Conservation (phyloP, 2,329 filamentous ascomycete genomes). For the Cladosporium sp. region DNA sequence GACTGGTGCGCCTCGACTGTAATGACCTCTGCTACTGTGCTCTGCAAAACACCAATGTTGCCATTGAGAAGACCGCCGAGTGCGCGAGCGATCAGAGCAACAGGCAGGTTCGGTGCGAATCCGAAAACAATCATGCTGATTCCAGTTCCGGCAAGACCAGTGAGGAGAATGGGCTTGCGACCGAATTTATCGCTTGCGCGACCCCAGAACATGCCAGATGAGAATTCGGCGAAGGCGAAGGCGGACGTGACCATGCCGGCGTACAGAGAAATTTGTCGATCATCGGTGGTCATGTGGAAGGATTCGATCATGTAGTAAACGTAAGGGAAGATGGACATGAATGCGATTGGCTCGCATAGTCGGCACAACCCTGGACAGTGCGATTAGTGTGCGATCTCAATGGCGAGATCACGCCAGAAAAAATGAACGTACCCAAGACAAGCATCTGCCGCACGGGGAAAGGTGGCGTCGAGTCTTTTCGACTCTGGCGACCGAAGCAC, state of each 20-base stretch:
- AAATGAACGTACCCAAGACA: constrained; percentile 44
- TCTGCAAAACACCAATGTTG: constrained; percentile 93
- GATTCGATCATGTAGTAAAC: constrained; percentile 97
- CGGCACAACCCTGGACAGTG: constrained; percentile 57
- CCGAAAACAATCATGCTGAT: constrained; percentile 92
- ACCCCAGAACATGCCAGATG: constrained; percentile 89
- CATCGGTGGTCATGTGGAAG: constrained; percentile 77
- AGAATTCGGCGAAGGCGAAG: constrained; percentile 94
- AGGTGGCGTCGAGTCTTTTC: constrained; percentile 24
- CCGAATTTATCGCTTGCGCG: constrained; percentile 87
- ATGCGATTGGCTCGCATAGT: constrained; percentile 97
- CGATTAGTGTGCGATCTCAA: not conserved
- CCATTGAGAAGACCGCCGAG: constrained; percentile 90
- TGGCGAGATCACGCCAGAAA: not conserved
- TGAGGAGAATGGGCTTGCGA: constrained; percentile 85
- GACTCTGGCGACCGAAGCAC: constrained; percentile 16
- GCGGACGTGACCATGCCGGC: constrained; percentile 94
- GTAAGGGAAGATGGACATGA: constrained; percentile 99
- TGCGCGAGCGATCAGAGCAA: constrained; percentile 82
- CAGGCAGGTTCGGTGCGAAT: constrained; percentile 75
- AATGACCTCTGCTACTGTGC: constrained; percentile 89
- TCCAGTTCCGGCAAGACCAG: constrained; percentile 84
- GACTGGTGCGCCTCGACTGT: constrained; percentile 92
- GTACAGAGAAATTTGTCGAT: constrained; percentile 81
- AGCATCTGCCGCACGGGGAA: constrained; percentile 59